Evolutionary conservation across 2,329 filamentous ascomycete species (phyloP).

Genomic region (Fusarium multiceps): DNA sequence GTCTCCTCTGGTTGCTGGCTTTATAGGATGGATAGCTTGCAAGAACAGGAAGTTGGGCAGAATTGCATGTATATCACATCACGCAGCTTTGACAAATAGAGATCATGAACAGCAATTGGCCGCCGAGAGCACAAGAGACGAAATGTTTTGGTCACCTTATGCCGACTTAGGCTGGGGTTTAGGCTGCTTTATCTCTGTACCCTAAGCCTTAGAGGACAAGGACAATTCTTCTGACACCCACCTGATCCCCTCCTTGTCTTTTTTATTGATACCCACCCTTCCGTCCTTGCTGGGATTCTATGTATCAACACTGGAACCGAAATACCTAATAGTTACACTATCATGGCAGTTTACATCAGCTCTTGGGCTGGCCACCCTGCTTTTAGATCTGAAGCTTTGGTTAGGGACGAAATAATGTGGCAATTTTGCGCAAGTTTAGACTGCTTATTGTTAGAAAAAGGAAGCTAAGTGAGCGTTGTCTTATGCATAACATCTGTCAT

Average conservation of each 20-base stretch:
- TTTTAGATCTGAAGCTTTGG: background rate
- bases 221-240: no score
- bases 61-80: conserved; percentile 35
- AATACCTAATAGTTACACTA: background rate
- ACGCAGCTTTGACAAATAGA: conserved; percentile 12
- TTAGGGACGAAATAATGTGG: background rate
- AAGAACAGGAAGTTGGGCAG: conserved; percentile 21
- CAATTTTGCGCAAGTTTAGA: background rate
- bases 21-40: conserved; percentile 13
- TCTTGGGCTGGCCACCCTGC: background rate
- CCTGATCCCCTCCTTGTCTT: background rate
- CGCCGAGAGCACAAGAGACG: no score
- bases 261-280: background rate
- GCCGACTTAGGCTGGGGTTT: no score
- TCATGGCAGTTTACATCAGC: background rate
- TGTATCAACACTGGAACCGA: background rate
- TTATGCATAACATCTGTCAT: background rate
- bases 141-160: no score
- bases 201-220: no score
- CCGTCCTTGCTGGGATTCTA: no score
- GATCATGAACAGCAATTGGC: conserved; percentile 1
- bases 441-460: background rate
- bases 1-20: conserved; percentile 41
- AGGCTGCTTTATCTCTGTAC: no score
- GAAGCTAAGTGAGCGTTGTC: background rate